Evolutionary conservation across 2,329 filamentous ascomycete species (phyloP).

Genomic region (Alternaria angustiovoidea): DNA sequence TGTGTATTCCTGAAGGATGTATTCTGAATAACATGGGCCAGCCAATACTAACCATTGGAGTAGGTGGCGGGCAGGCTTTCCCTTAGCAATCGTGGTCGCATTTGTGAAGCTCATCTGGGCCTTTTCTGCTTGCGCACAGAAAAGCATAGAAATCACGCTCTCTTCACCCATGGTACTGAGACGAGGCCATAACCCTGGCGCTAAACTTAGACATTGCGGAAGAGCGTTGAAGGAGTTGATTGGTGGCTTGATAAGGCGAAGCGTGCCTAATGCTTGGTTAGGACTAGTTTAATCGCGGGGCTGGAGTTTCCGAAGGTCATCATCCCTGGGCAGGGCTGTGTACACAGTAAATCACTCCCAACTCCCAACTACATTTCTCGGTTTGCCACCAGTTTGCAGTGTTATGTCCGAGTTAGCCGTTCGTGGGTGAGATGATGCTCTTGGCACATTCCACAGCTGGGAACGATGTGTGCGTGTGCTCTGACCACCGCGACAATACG

Average conservation of each 20-base stretch:
- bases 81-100: too few relatives aligned
- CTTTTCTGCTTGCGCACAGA: rapidly evolving
- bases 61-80: too few relatives aligned
- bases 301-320: too few relatives aligned
- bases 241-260: neutral
- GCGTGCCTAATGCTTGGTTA: neutral
- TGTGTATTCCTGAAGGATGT: too few relatives aligned
- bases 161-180: neutral
- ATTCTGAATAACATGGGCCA: too few relatives aligned
- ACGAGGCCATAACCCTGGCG: neutral
- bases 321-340: too few relatives aligned
- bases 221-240: neutral
- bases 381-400: neutral
- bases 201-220: neutral
- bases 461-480: neutral
- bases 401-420: neutral
- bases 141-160: neutral
- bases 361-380: neutral
- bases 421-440: neutral
- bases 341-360: too few relatives aligned
- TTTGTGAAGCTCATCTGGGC: too few relatives aligned
- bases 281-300: too few relatives aligned
- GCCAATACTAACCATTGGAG: too few relatives aligned
- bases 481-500: neutral
- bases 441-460: neutral